A percentile compares a stretch with the other conserved stretches of the same genome.
phyloP scores from a whole-genome alignment of 345 rosid genomes.

The Adansonia digitata region DNA sequence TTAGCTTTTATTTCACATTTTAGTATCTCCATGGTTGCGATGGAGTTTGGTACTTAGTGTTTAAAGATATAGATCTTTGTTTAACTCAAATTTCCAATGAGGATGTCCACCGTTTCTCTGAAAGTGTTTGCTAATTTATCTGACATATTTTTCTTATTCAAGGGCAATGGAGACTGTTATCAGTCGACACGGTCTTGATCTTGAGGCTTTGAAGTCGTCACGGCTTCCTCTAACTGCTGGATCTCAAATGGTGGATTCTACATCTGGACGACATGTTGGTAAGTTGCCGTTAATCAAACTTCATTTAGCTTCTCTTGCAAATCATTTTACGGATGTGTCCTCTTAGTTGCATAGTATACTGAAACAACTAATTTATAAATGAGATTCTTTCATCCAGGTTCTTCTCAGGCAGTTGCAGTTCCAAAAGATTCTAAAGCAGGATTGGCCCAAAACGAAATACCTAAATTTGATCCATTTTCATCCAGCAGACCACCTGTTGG shows the following conservation, averaged over 20 bases:
- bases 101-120: background rate
- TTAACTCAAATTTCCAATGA: background rate
- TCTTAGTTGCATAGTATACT: background rate
- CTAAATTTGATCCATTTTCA: constrained; percentile 56
- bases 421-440: constrained; percentile 49
- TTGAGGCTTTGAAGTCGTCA: constrained; percentile 77
- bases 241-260: constrained; percentile 67
- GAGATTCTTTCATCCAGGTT: constrained; percentile 43
- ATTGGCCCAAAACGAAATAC: constrained; percentile 55
- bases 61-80: background rate
- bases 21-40: background rate
- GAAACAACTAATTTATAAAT: constrained; percentile 7
- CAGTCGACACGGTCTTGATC: constrained; percentile 83
- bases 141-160: constrained; percentile 14
- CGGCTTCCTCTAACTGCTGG: constrained; percentile 66
- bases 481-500: constrained; percentile 69
- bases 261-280: constrained; percentile 66
- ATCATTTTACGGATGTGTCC: background rate
- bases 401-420: constrained; percentile 60
- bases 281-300: constrained; percentile 17
- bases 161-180: constrained; percentile 99
- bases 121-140: constrained; percentile 7
- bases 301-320: background rate
- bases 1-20: background rate
- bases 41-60: background rate